Percentiles rank a stretch among this genome's conserved stretches.
phyloP scores from a whole-genome alignment of 805 yeast species.

The Hanseniaspora guilliermondii region DNA sequence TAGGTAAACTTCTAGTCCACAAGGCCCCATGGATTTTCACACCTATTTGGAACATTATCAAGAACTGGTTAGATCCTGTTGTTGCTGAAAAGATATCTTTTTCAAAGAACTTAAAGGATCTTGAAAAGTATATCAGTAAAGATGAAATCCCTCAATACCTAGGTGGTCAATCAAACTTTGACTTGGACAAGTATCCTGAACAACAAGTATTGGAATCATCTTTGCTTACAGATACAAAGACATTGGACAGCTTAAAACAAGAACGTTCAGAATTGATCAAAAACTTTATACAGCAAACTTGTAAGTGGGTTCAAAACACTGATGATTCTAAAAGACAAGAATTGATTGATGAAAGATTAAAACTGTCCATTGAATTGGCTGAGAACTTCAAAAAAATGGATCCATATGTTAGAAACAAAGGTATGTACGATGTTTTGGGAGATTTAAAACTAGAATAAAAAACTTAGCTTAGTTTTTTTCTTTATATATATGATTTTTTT shows the following conservation, averaged over 20 bases:
- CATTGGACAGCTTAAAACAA: slow-evolving; percentile 33
- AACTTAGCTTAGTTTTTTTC: not conserved
- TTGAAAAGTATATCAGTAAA: slow-evolving; percentile 47
- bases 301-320: slow-evolving; percentile 63
- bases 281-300: slow-evolving; percentile 51
- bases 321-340: slow-evolving; percentile 37
- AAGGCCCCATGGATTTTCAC: slow-evolving; percentile 96
- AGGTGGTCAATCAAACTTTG: slow-evolving; percentile 60
- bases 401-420: slow-evolving; percentile 69
- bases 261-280: slow-evolving; percentile 46
- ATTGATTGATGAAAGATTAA: slow-evolving; percentile 43
- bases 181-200: slow-evolving; percentile 42
- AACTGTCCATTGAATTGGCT: slow-evolving; percentile 40
- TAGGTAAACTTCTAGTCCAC: slow-evolving; percentile 74
- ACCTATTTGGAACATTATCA: slow-evolving; percentile 86
- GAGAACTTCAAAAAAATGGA: slow-evolving; percentile 59
- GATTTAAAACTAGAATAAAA: slow-evolving; percentile 24
- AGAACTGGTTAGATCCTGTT: slow-evolving; percentile 92
- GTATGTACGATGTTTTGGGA: slow-evolving; percentile 71
- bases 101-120: slow-evolving; percentile 57
- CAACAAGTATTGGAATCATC: slow-evolving; percentile 42
- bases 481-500: not conserved
- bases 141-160: slow-evolving; percentile 53
- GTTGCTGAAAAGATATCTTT: slow-evolving; percentile 85
- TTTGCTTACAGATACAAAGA: slow-evolving; percentile 28